Conservation (phyloP, 345 rosid species). For the Dipteronia dyeriana region DNA sequence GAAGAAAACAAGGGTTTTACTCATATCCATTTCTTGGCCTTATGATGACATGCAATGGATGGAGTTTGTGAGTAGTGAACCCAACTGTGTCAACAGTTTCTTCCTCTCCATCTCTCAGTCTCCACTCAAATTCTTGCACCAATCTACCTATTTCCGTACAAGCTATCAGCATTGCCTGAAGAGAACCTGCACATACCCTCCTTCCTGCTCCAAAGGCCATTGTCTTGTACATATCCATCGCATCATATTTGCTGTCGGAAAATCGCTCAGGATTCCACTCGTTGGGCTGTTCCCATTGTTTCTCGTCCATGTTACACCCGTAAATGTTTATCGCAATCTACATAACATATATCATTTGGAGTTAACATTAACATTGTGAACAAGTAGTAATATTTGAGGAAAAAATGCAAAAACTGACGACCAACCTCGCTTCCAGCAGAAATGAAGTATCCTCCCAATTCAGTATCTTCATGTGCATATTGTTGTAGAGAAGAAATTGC, state of each 20-base stretch:
- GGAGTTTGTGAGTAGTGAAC: slow-evolving; percentile 70
- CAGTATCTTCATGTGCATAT: slow-evolving; percentile 75
- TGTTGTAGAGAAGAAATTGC: no score
- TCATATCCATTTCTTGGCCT: slow-evolving; percentile 42
- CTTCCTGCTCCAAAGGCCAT: slow-evolving; percentile 94
- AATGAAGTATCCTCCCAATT: slow-evolving; percentile 67
- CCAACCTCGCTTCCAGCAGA: slow-evolving; percentile 77
- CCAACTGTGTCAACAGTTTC: slow-evolving; percentile 67
- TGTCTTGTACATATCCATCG: slow-evolving; percentile 65
- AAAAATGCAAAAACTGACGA: background rate
- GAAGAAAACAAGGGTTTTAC: background rate
- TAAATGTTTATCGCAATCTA: slow-evolving; percentile 87
- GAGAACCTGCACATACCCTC: slow-evolving; percentile 77
- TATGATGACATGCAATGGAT: slow-evolving; percentile 60
- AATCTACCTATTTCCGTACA: slow-evolving; percentile 66
- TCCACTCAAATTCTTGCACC: slow-evolving; percentile 84
- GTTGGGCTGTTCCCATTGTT: slow-evolving; percentile 66
- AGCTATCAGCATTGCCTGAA: slow-evolving; percentile 61
- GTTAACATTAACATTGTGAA: slow-evolving; percentile 1
- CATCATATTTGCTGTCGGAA: slow-evolving; percentile 51
- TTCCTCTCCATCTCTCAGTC: slow-evolving; percentile 59
- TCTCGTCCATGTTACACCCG: slow-evolving; percentile 89
- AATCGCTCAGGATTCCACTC: slow-evolving; percentile 86
- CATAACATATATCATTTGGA: background rate
- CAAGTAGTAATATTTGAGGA: background rate